Conservation (phyloP, 2,329 filamentous ascomycete species). For the Aspergillus uvarum region DNA sequence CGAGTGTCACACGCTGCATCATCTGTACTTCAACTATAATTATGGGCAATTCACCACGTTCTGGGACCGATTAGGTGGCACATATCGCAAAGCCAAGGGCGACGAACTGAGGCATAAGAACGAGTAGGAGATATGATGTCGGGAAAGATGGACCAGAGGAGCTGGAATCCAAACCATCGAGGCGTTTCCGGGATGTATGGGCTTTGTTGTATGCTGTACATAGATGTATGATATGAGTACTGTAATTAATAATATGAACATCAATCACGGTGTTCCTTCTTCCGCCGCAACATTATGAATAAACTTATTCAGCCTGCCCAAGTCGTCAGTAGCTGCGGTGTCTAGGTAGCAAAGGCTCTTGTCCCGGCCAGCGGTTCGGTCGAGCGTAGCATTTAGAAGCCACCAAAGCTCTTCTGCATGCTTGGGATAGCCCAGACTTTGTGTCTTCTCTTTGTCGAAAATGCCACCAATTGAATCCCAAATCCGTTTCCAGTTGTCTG, state of each 20-base stretch:
- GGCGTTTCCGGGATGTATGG: background rate
- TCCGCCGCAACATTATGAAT: constrained; percentile 24
- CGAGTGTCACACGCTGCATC: constrained; percentile 93
- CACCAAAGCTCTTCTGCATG: constrained; percentile 35
- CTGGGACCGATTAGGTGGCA: constrained; percentile 85
- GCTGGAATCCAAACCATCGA: background rate
- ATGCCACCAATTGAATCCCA: constrained; percentile 23
- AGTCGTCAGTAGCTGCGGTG: constrained; percentile 29
- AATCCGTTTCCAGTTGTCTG: constrained; percentile 30
- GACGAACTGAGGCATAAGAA: constrained; percentile 13
- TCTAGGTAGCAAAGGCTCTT: constrained; percentile 27
- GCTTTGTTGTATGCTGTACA: constrained; percentile 3
- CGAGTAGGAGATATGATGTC: background rate
- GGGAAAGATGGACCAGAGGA: background rate
- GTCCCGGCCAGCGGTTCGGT: constrained; percentile 17
- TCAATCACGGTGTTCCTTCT: background rate
- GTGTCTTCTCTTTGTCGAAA: constrained; percentile 21
- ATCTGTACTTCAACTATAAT: constrained; percentile 86
- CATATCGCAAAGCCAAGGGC: constrained; percentile 37
- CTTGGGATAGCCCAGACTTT: constrained; percentile 32
- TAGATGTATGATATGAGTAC: background rate
- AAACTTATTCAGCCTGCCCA: constrained; percentile 33
- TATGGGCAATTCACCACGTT: constrained; percentile 93
- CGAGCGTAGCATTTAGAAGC: constrained; percentile 29
- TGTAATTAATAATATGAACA: background rate